phyloP scores from a whole-genome alignment of 257 asterid species.

The Nicotiana benthamiana region DNA sequence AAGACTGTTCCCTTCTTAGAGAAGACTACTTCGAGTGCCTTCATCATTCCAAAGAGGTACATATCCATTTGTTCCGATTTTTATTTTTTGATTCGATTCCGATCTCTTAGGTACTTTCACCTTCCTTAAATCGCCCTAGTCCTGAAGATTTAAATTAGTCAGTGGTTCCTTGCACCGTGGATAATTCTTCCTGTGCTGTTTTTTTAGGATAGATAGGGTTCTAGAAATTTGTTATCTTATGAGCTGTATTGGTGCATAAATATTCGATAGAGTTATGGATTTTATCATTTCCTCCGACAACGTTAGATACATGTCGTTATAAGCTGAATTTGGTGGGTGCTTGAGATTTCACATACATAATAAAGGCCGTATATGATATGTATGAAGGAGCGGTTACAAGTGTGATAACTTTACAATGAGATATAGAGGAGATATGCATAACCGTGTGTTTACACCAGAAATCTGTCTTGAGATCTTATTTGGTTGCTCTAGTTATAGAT shows the following conservation, averaged over 20 bases:
- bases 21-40: constrained; percentile 98
- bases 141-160: not conserved
- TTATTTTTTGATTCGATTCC: not conserved
- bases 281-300: not conserved
- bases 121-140: not conserved
- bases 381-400: not conserved
- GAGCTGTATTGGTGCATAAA: not conserved
- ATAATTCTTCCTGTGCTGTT: not conserved
- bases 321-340: not conserved
- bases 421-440: not conserved
- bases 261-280: not conserved
- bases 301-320: not conserved
- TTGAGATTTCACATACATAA: not conserved
- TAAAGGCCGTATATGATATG: not conserved
- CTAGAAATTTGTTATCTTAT: not conserved
- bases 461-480: not conserved
- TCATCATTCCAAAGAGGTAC: constrained; percentile 95
- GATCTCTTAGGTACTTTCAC: not conserved
- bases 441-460: not conserved
- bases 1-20: constrained; percentile 80
- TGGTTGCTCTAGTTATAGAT: not conserved
- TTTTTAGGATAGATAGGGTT: not conserved
- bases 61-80: not conserved
- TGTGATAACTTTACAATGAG: not conserved
- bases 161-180: not conserved